These are phyloP conservation scores for Brettanomyces anomalus DNA, from an alignment of 805 yeast genomes.

Conservation along the genomic window DNA sequence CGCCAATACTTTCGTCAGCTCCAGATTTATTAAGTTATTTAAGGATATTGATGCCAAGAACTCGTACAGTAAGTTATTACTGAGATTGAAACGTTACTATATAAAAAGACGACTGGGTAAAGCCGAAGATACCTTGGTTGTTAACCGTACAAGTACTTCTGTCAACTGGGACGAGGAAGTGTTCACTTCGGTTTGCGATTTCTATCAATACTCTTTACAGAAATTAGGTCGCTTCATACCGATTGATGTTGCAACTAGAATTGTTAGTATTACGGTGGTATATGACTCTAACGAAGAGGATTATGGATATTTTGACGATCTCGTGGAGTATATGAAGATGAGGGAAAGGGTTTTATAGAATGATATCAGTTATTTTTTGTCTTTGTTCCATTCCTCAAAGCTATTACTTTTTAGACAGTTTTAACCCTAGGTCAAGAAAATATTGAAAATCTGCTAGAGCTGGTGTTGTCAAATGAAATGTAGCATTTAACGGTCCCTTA, in stretches of 20 bases:
- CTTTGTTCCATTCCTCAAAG: too few species aligned
- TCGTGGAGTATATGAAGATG: conserved; percentile 6
- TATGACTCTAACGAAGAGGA: conserved; percentile 10
- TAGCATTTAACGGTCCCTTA: too few species aligned
- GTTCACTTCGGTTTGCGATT: conserved; percentile 19
- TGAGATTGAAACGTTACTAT: conserved; percentile 5
- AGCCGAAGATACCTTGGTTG: neutral
- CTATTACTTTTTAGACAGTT: too few species aligned
- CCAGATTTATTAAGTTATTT: conserved; percentile 37
- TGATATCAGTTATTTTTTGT: too few species aligned
- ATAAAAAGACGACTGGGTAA: neutral
- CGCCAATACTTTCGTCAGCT: conserved; percentile 38
- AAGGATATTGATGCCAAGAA: conserved; percentile 6
- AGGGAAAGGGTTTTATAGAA: too few species aligned
- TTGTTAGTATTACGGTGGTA: conserved; percentile 25
- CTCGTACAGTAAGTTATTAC: conserved; percentile 7
- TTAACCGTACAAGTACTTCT: conserved; percentile 19
- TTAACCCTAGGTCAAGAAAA: too few species aligned
- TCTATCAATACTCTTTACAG: conserved; percentile 28
- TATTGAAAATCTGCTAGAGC: too few species aligned
- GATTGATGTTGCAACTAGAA: conserved; percentile 28
- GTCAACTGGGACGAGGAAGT: conserved; percentile 19
- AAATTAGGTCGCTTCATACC: conserved; percentile 34
- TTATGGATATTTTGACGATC: conserved; percentile 24
- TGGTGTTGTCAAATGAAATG: too few species aligned